Base-by-base conservation (phyloP, 2,329 filamentous ascomycete genomes). In the Fusarium pilosicola region DNA sequence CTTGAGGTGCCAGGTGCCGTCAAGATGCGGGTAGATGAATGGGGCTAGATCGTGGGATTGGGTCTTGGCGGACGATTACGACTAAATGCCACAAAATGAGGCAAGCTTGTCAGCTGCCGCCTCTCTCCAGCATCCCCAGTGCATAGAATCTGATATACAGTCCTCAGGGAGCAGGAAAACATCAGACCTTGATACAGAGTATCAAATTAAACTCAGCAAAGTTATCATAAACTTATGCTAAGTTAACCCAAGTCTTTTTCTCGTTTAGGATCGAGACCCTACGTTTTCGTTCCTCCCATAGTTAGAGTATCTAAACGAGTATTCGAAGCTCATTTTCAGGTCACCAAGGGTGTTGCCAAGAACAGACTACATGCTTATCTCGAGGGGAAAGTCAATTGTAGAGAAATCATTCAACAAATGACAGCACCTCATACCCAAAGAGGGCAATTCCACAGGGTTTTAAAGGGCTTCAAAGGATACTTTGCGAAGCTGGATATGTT, bases 31-130 rank as follows among this genome's bases (percentile, higher is more conserved):
- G 51, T 62, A 36, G 55, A 46, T 41, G 48, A 55, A 75, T 59
- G 72, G 72, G 61, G 57, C 54, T 61, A 63, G 61, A 74, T 68
- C 64, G 57, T 59, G 61, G 55, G 65, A 55, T 65, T 46, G 41
- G 60, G 52, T 34, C 73, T 77, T 77, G 76, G 76, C 70, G 52
- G 26, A 38, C 52, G 70, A 78, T 78, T 74, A 66, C 76, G 76
- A 72, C 63, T 69, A 58, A 61, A 76, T 67, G 54, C 52, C 56
- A 66, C 62, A 60, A 62, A 65, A 78, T 78, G 74, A 72, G 74
- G 70, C 62, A 42, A 52, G n/a, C 61, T 66, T 70, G 55, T 60
- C 65, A 57, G 57, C 56, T 74, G 46, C 55, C 13, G 42, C 48
- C 36, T 20, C 6, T 28, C 56, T 26, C 55, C 45, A 52, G 42